These are phyloP conservation scores for Orobanche coerulescens DNA, from an alignment of 257 asterid genomes.

Conservation along the genomic window DNA sequence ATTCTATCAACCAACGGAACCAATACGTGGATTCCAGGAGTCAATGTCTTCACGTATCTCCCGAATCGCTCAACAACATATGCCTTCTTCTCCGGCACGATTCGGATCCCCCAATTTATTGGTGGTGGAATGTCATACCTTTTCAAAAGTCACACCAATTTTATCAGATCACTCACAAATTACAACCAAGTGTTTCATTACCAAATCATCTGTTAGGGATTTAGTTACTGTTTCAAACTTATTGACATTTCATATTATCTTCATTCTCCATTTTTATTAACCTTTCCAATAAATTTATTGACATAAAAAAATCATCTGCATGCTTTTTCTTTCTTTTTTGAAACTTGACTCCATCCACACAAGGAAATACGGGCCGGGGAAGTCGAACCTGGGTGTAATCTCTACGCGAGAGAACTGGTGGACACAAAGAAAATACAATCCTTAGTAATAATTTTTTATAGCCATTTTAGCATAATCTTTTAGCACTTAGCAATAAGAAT, in stretches of 20 bases:
- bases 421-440: too few species aligned
- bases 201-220: background rate
- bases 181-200: background rate
- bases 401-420: too few species aligned
- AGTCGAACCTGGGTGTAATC: too few species aligned
- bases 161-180: background rate
- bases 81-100: constrained; percentile 88
- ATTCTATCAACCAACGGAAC: constrained; percentile 75
- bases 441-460: too few species aligned
- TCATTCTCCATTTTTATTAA: background rate
- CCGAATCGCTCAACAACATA: constrained; percentile 82
- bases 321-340: too few species aligned
- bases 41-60: constrained; percentile 59
- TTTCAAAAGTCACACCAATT: background rate
- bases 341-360: too few species aligned
- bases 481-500: background rate
- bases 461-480: background rate
- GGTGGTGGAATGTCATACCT: constrained; percentile 61
- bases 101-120: constrained; percentile 69
- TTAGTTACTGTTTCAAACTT: background rate
- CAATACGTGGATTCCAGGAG: constrained; percentile 76
- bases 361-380: too few species aligned
- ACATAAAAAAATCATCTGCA: background rate
- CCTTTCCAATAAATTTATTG: background rate
- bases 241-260: background rate